Percentiles rank a stretch among this genome's conserved stretches.
Conservation (phyloP, 768 basidiomycete species). For the Coprinellus micaceus region DNA sequence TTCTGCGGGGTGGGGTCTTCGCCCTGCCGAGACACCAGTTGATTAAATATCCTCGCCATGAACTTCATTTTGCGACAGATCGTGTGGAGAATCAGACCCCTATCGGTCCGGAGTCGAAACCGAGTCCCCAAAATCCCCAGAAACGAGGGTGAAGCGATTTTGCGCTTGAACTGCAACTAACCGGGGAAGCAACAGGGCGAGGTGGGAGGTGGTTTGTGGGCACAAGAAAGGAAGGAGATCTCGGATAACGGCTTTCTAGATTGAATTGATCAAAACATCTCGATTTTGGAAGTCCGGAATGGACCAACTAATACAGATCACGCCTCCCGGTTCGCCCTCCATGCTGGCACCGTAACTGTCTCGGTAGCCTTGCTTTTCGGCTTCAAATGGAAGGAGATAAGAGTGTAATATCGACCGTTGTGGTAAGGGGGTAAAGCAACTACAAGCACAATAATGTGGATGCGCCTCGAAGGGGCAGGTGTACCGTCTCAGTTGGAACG, state of each 20-base stretch:
- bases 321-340: not conserved
- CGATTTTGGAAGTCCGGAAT: constrained; percentile 10
- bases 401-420: no score
- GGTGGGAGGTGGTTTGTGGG: constrained; percentile 6
- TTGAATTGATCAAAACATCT: constrained; percentile 3
- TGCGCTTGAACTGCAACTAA: not conserved
- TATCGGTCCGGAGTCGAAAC: constrained; percentile 5
- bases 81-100: not conserved
- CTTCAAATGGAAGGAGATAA: no score
- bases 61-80: constrained; percentile 7
- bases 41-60: constrained; percentile 12
- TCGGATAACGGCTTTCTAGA: constrained; percentile 11
- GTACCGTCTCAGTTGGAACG: no score
- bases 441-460: no score
- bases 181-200: constrained; percentile 3
- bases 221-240: constrained; percentile 6
- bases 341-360: no score
- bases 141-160: constrained; percentile 2
- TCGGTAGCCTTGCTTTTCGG: no score
- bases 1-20: not conserved
- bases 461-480: no score
- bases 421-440: no score
- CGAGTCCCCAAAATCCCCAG: not conserved
- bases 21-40: not conserved
- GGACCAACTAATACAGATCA: constrained; percentile 7